Evolutionary conservation across 2,329 filamentous ascomycete genomes (phyloP).

Genomic region (Teratosphaeriaceae sp.): DNA sequence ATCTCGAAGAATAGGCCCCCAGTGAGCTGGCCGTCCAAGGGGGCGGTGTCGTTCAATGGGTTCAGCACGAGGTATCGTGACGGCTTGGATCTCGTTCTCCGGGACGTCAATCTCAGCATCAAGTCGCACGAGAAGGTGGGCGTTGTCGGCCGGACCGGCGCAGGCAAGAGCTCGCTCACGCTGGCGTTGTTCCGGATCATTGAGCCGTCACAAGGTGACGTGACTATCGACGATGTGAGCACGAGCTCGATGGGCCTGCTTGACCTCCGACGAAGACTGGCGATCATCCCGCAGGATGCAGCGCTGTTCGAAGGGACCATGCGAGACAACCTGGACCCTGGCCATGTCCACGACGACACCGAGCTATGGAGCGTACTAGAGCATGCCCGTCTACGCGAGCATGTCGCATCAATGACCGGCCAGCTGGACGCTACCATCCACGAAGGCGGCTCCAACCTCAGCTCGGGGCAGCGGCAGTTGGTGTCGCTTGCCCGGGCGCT

Average conservation of each 20-base stretch:
- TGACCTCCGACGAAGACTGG: constrained; percentile 80
- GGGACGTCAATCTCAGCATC: constrained; percentile 86
- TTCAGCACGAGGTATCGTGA: constrained; percentile 91
- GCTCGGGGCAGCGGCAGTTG: constrained; percentile 89
- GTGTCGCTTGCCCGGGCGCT: constrained; percentile 89
- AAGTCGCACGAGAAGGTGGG: constrained; percentile 97
- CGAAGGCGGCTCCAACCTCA: constrained; percentile 95
- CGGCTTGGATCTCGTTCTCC: constrained; percentile 84
- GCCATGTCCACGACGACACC: constrained; percentile 91
- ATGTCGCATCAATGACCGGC: constrained; percentile 78
- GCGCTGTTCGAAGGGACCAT: constrained; percentile 91
- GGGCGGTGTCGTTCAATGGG: constrained; percentile 83
- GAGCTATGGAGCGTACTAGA: constrained; percentile 84
- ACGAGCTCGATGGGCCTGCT: constrained; percentile 85
- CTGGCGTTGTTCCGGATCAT: constrained; percentile 93
- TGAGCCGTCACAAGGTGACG: constrained; percentile 73
- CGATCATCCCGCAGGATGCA: constrained; percentile 97
- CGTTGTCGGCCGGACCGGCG: constrained; percentile 91
- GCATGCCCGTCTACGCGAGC: constrained; percentile 87
- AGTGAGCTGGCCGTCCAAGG: constrained; percentile 84
- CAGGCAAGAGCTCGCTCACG: constrained; percentile 91
- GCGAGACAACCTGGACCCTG: constrained; percentile 91
- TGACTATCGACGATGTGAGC: constrained; percentile 83
- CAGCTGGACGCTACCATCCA: constrained; percentile 84
- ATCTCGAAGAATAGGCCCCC: constrained; percentile 80